A percentile compares a stretch with the other conserved stretches of the same genome.
phyloP scores from a whole-genome alignment of 2,329 filamentous ascomycete species.

The Penicillium paneum region DNA sequence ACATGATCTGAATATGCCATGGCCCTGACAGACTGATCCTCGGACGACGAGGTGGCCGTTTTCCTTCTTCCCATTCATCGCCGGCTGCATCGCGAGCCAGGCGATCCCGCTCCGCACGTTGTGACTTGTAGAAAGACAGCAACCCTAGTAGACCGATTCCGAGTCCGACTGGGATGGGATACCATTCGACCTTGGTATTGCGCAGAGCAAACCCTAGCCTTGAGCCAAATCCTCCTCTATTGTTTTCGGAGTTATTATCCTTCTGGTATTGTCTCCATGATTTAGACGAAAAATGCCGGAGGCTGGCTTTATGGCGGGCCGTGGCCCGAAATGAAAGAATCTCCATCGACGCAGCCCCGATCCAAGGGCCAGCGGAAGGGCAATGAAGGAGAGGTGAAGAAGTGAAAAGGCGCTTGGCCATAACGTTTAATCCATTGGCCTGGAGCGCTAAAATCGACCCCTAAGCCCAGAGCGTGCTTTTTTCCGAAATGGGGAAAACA shows the following conservation, averaged over 20 bases:
- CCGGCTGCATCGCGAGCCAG: constrained; percentile 47
- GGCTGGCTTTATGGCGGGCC: constrained; percentile 28
- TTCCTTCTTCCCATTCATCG: constrained; percentile 35
- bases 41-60: constrained; percentile 50
- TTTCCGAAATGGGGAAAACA: constrained; percentile 8
- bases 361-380: constrained; percentile 21
- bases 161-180: constrained; percentile 81
- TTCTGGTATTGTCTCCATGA: constrained; percentile 41
- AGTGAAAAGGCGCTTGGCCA: constrained; percentile 35
- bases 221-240: constrained; percentile 55
- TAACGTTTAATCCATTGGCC: constrained; percentile 32
- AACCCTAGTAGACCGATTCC: constrained; percentile 81
- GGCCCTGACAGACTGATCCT: constrained; percentile 78
- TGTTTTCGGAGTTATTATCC: constrained; percentile 33
- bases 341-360: constrained; percentile 30
- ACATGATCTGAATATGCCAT: constrained; percentile 94
- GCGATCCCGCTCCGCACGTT: constrained; percentile 47
- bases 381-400: constrained; percentile 24
- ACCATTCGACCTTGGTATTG: constrained; percentile 75
- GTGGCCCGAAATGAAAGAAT: constrained; percentile 33
- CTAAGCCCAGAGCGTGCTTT: constrained; percentile 16
- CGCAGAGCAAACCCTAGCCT: constrained; percentile 58
- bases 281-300: constrained; percentile 41
- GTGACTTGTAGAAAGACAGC: constrained; percentile 78
- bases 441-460: constrained; percentile 10